A percentile compares a stretch with the other conserved stretches of the same genome.
These are phyloP conservation scores for Exophiala xenobiotica DNA, from an alignment of 2,329 filamentous ascomycete genomes.

Conservation along the genomic window DNA sequence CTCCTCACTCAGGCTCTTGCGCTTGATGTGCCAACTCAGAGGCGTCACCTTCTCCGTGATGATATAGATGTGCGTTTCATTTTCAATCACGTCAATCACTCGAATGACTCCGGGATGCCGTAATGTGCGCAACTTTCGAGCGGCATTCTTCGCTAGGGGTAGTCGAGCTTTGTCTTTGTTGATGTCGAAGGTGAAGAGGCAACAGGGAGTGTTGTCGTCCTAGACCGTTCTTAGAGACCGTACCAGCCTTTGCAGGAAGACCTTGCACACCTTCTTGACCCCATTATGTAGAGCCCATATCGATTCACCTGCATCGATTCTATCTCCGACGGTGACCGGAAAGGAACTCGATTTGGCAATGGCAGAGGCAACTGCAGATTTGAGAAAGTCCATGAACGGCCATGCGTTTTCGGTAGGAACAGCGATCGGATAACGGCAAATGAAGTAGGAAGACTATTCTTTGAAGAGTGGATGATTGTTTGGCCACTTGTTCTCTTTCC, in stretches of 20 bases:
- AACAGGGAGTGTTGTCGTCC: conserved; percentile 93
- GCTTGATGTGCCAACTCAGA: conserved; percentile 83
- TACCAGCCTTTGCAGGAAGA: not conserved
- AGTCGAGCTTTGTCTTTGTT: conserved; percentile 74
- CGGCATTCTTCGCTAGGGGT: conserved; percentile 85
- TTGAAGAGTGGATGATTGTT: not conserved
- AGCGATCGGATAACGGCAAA: not conserved
- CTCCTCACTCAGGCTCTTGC: conserved; percentile 83
- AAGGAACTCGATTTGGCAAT: conserved; percentile 94
- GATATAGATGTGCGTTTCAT: conserved; percentile 92
- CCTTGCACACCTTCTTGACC: conserved; percentile 71
- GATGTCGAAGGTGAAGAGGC: conserved; percentile 95
- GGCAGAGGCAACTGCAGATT: conserved; percentile 93
- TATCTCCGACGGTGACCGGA: conserved; percentile 88
- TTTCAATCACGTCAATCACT: conserved; percentile 93
- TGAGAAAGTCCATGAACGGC: conserved; percentile 84
- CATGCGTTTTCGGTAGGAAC: not conserved
- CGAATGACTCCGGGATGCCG: conserved; percentile 93
- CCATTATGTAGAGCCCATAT: conserved; percentile 97
- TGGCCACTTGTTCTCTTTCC: not conserved
- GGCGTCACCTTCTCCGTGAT: conserved; percentile 88
- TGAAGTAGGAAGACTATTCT: not conserved
- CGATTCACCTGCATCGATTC: conserved; percentile 86
- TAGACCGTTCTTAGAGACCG: conserved; percentile 39
- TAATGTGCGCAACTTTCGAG: conserved; percentile 89